phyloP scores from a whole-genome alignment of 257 asterid species.

The Capsicum baccatum region DNA sequence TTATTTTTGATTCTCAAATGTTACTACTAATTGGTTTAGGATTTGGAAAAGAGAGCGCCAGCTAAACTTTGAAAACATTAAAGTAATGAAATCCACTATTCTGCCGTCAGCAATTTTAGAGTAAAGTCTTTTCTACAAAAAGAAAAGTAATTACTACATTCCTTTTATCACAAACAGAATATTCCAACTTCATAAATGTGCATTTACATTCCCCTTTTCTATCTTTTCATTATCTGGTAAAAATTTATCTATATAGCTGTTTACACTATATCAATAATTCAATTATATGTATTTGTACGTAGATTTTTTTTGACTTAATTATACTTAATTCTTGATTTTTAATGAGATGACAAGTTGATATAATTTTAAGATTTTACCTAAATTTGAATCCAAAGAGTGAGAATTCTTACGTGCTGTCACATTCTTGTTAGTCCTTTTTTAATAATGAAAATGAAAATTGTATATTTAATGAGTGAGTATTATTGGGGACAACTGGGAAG shows the following conservation, averaged over 20 bases:
- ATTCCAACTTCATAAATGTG: not conserved
- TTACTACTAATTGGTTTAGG: not conserved
- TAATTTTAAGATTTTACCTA: not conserved
- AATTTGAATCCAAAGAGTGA: not conserved
- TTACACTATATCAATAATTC: not conserved
- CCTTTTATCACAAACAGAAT: not conserved
- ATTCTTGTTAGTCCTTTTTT: not conserved
- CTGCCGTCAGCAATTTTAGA: conserved; percentile 1
- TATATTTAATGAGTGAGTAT: not conserved
- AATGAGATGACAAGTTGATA: not conserved
- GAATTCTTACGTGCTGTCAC: not conserved
- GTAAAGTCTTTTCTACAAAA: not conserved
- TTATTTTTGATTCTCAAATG: not conserved
- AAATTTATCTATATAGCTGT: not conserved
- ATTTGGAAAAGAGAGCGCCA: not conserved
- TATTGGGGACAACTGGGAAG: conserved; percentile 22
- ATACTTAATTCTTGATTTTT: not conserved
- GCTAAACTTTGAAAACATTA: not conserved
- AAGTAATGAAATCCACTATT: not conserved
- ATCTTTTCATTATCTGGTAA: not conserved
- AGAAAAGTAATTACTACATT: not conserved
- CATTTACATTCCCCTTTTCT: not conserved
- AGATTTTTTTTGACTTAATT: not conserved
- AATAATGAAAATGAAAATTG: not conserved
- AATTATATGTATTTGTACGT: not conserved